Base-by-base conservation (phyloP, 306 rosid species). In the Dryas alaskensis region DNA sequence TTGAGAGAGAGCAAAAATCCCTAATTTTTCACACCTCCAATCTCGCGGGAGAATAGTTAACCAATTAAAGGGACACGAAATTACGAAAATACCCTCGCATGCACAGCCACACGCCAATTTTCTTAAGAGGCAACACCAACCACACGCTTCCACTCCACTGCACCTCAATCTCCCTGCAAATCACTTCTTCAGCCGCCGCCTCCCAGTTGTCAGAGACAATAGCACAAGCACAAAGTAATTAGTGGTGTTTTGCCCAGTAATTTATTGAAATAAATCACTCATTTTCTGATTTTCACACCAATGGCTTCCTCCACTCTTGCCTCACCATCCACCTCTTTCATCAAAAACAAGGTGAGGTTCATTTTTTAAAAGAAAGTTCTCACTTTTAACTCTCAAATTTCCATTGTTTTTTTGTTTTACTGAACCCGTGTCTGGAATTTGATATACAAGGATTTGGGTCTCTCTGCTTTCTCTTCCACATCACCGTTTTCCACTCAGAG, bases 221-320 rank as follows among this genome's bases (percentile, higher is more conserved):
- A 60, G 6, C 8, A 66, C 45, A 62, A 43, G 37, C 47, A 40
- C 31, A 7, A 8, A 37, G 10, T 45, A 31, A 31, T 1, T 1
- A 13, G 6, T 47, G 2, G 48, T 39, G 25, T 13, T 62, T 16
- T n/a, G 67, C 67, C 6, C 37, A 1, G 37, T 31, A 31, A 31
- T 31, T 31, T 31, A 31, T 31, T 31, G 37, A 25, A 9, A 62
- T 3, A 40, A 14, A 10, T 8, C 63, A 4, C 74, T 5, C 49
- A 3, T 48, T 62, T 31, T 51, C 37, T 31, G 37, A 31, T 31
- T 31, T 31, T 31, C 17, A 10, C 75, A 44, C 14, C 78, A 75
- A 92, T 93, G 96, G 91, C 90, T 82, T 82, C 87, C 57, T 81
- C 92, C 46, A 57, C 88, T 31, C 22, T 83, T 58, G 67, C 98